Evolutionary conservation across 2,329 filamentous ascomycete species (phyloP).

Genomic region (Aspergillus ustus): DNA sequence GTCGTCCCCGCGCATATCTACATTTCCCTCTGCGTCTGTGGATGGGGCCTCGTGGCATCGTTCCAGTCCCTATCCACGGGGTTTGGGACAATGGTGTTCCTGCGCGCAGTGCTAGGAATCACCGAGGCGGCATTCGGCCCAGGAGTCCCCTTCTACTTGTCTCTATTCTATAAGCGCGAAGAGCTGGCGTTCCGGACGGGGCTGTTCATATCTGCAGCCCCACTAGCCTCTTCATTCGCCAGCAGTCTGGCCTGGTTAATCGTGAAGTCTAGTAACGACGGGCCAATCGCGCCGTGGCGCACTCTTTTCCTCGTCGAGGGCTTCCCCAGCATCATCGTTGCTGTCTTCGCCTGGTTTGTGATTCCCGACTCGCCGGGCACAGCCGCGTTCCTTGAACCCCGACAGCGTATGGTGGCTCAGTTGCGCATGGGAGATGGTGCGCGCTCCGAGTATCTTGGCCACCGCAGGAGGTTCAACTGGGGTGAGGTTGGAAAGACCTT

Average conservation of each 20-base stretch:
- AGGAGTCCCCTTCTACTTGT: constrained; percentile 67
- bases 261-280: constrained; percentile 66
- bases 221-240: constrained; percentile 69
- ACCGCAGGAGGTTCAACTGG: constrained; percentile 52
- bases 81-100: constrained; percentile 59
- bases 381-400: constrained; percentile 65
- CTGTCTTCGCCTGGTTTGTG: constrained; percentile 72
- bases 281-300: constrained; percentile 81
- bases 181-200: constrained; percentile 86
- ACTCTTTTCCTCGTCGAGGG: constrained; percentile 83
- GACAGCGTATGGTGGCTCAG: constrained; percentile 71
- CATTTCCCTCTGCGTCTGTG: constrained; percentile 65
- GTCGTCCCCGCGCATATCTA: constrained; percentile 66
- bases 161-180: constrained; percentile 65
- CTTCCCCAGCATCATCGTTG: constrained; percentile 78
- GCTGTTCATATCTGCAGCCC: constrained; percentile 78
- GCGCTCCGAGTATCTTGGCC: constrained; percentile 9
- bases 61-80: constrained; percentile 70
- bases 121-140: constrained; percentile 67
- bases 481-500: constrained; percentile 64
- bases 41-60: constrained; percentile 80
- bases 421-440: constrained; percentile 62
- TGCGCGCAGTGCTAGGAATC: constrained; percentile 55
- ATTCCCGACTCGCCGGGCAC: constrained; percentile 76
- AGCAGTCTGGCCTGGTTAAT: constrained; percentile 79